These are phyloP conservation scores for Plasmodium knowlesi DNA, from an alignment of 169 alveolate genomes.

Conservation along the genomic window DNA sequence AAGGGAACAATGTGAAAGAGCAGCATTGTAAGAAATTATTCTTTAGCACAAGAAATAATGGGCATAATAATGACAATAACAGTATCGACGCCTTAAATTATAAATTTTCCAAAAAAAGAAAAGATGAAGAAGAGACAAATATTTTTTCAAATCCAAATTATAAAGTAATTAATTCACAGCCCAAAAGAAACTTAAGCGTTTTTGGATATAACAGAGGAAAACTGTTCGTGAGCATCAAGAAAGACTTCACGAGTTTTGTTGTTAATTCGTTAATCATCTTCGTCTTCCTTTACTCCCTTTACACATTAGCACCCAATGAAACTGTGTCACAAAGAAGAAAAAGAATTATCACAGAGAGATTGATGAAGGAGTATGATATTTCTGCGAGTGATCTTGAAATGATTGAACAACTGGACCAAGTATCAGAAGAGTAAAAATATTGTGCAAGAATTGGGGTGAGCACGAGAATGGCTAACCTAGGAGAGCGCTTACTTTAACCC, in stretches of 20 bases:
- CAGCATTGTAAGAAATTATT: constrained; percentile 8
- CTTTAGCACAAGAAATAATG: constrained; percentile 20
- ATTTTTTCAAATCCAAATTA: constrained; percentile 27
- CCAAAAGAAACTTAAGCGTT: constrained; percentile 69
- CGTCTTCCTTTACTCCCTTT: constrained; percentile 65
- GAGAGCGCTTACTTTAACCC: neutral
- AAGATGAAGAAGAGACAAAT: constrained; percentile 22
- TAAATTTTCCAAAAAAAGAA: constrained; percentile 13
- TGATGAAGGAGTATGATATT: constrained; percentile 68
- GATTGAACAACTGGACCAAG: constrained; percentile 63
- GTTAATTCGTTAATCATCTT: constrained; percentile 67
- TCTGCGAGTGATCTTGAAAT: constrained; percentile 68
- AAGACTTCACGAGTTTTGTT: constrained; percentile 72
- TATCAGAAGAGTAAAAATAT: constrained; percentile 29
- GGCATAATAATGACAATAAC: constrained; percentile 1
- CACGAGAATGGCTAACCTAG: neutral
- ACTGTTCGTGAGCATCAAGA: constrained; percentile 67
- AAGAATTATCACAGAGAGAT: constrained; percentile 65
- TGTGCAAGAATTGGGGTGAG: neutral
- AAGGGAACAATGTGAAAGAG: constrained; percentile 24
- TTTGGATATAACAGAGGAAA: constrained; percentile 73
- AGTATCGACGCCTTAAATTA: neutral
- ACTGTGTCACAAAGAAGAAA: constrained; percentile 69
- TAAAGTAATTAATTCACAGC: constrained; percentile 58
- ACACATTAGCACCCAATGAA: constrained; percentile 73